These are phyloP conservation scores for Cercospora janseana DNA, from an alignment of 2,329 filamentous ascomycete genomes.

Conservation along the genomic window DNA sequence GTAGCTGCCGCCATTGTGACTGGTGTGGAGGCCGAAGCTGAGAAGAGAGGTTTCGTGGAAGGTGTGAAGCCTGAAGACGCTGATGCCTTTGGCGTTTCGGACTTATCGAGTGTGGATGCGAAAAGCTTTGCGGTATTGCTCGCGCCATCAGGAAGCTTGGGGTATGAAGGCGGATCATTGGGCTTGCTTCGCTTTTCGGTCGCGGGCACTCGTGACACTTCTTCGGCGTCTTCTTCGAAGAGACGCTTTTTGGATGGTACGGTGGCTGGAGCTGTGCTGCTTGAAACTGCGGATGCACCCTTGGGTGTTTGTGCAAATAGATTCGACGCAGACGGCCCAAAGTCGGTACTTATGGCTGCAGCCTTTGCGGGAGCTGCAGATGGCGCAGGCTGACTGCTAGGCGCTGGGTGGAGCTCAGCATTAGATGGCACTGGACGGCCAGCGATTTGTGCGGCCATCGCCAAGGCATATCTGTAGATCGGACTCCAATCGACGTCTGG, in stretches of 20 bases:
- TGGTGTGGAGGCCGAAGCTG: slow-evolving; percentile 9
- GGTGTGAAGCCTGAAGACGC: slow-evolving; percentile 22
- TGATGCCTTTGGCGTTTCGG: slow-evolving; percentile 12
- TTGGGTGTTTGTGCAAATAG: slow-evolving; percentile 26
- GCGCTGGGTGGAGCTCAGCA: slow-evolving; percentile 14
- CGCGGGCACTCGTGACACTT: slow-evolving; percentile 20
- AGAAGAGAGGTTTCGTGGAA: slow-evolving; percentile 24
- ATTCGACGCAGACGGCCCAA: slow-evolving; percentile 1
- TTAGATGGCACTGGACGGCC: slow-evolving; percentile 15
- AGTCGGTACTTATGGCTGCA: background rate
- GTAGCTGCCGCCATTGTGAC: slow-evolving; percentile 16
- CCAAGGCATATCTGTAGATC: slow-evolving; percentile 32
- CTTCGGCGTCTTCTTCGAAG: slow-evolving; percentile 27
- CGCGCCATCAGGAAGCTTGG: slow-evolving; percentile 33
- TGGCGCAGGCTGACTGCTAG: background rate
- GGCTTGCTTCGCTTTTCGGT: slow-evolving; percentile 36
- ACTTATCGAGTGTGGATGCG: slow-evolving; percentile 33
- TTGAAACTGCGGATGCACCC: slow-evolving; percentile 19
- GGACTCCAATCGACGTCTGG: slow-evolving; percentile 31
- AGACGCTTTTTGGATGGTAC: slow-evolving; percentile 33
- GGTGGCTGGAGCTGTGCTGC: slow-evolving; percentile 28
- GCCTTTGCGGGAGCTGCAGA: slow-evolving; percentile 2
- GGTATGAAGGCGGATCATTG: slow-evolving; percentile 31
- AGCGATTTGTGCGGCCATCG: slow-evolving; percentile 28
- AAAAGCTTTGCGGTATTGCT: slow-evolving; percentile 37